Evolutionary conservation across 176 grass and related monocot species (phyloP).

Genomic region (Pontederia crassipes): DNA sequence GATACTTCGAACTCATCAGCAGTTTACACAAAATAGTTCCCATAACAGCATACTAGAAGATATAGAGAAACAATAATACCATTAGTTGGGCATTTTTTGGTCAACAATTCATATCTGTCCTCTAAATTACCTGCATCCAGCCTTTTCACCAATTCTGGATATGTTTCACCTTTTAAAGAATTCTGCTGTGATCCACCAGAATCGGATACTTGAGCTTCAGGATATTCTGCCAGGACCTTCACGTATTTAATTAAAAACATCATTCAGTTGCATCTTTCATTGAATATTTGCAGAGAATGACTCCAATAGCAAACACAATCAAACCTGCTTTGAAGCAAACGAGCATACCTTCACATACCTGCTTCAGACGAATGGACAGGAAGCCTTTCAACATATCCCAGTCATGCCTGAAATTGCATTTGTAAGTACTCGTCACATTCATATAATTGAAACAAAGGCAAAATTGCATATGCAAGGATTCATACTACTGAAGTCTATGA

Average conservation of each 20-base stretch:
- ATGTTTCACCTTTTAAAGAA: conserved; percentile 40
- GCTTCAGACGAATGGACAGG: conserved; percentile 70
- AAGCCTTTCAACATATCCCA: conserved; percentile 72
- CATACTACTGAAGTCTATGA: too few relatives aligned
- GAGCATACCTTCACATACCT: conserved; percentile 75
- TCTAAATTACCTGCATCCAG: conserved; percentile 73
- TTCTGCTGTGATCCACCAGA: conserved; percentile 33
- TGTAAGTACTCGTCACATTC: conserved; percentile 20
- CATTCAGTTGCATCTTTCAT: not conserved
- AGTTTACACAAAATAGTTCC: too few relatives aligned
- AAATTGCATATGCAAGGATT: too few relatives aligned
- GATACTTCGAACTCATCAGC: too few relatives aligned
- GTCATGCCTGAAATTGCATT: conserved; percentile 52
- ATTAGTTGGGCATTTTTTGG: too few relatives aligned
- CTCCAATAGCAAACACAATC: not conserved
- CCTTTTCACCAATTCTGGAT: conserved; percentile 48
- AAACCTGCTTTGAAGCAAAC: conserved; percentile 10
- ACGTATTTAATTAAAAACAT: conserved; percentile 15
- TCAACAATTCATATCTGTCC: not conserved
- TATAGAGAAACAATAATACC: too few relatives aligned
- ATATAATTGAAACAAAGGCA: conserved; percentile 13
- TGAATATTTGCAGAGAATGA: not conserved
- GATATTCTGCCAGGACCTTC: conserved; percentile 81
- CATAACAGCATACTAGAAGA: too few relatives aligned
- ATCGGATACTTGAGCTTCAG: conserved; percentile 32